Evolutionary conservation across 306 rosid species (phyloP), one percentile per base, ranked within the genome.

Genomic region (Clitoria ternatea): DNA sequence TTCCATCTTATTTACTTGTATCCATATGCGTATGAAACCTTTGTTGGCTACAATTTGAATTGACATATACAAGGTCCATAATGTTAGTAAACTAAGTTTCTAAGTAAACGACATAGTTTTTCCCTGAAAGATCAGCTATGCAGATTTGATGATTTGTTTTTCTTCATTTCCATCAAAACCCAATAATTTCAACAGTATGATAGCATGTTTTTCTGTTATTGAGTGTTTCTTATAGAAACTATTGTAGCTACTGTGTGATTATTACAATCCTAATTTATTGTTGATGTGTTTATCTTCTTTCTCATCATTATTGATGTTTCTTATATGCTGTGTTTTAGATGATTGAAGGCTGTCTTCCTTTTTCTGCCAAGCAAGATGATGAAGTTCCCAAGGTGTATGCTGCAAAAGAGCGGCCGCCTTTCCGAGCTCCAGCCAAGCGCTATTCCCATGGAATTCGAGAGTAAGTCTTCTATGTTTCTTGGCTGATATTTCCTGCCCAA

Each of bases 321-420:
- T 66, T 57, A 52, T 80, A 20, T 71, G 44, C 63, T 79, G 17
- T 74, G 24, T 49, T 67, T 66, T 66, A 93, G 98, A 93, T 93
- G 98, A 88, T 93, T 65, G 98, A 93, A 84, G 97, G 97, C 35
- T 84, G 80, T 35, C 90, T 75, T 5, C 98, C 98, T 40, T 93
- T 93, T 76, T 49, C 63, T 62, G 73, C 82, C 20, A 87, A 84
- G 79, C 65, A 78, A 66, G 98, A 90, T n/a, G 79, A 70, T 14
- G 90, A 85, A 59, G 93, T 90, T 82, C 88, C 84, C 18, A 73
- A 84, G 76, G 85, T 70, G 35, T 87, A 88, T 84, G 89, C 82
- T 59, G 73, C 85, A 27, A 85, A 81, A 53, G 85, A 81, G 72
- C 94, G 97, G 27, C 98, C 98, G 0, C 88, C 97, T 70, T 93